phyloP scores from a whole-genome alignment of 2,329 filamentous ascomycete genomes.

The Aspergillus candidus region DNA sequence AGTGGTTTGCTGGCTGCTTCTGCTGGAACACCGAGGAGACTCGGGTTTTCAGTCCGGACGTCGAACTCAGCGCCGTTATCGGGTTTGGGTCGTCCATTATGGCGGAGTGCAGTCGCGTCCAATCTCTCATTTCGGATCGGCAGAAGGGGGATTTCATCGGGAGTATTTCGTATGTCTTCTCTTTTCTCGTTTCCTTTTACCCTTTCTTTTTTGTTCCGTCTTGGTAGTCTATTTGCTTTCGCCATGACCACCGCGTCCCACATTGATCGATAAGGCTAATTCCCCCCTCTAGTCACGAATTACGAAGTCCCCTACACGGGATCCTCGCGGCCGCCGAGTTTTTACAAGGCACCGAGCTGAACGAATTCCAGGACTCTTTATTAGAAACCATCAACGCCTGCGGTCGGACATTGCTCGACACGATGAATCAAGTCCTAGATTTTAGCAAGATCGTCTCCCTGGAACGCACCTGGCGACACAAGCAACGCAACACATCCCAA shows the following conservation, averaged over 20 bases:
- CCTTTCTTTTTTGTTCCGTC: too few relatives aligned
- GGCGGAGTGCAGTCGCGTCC: constrained; percentile 39
- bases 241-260: too few relatives aligned
- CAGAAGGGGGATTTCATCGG: constrained; percentile 42
- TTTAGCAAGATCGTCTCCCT: constrained; percentile 49
- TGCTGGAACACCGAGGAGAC: constrained; percentile 39
- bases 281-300: constrained; percentile 30
- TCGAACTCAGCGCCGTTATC: constrained; percentile 36
- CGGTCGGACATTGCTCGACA: constrained; percentile 38
- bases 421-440: constrained; percentile 41
- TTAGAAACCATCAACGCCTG: constrained; percentile 39
- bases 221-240: too few relatives aligned
- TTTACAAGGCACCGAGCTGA: constrained; percentile 32
- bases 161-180: constrained; percentile 31
- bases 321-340: constrained; percentile 40
- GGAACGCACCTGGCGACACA: constrained; percentile 33
- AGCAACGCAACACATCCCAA: constrained; percentile 20
- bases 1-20: constrained; percentile 44
- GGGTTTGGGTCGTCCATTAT: constrained; percentile 40
- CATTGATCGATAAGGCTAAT: background rate
- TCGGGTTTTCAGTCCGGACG: constrained; percentile 31
- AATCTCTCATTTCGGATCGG: constrained; percentile 37
- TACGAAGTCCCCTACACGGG: constrained; percentile 39
- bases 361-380: constrained; percentile 36
- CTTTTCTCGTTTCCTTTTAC: too few relatives aligned